Conservation (phyloP, 2,329 filamentous ascomycete genomes). For the Aschersonia sp. region DNA sequence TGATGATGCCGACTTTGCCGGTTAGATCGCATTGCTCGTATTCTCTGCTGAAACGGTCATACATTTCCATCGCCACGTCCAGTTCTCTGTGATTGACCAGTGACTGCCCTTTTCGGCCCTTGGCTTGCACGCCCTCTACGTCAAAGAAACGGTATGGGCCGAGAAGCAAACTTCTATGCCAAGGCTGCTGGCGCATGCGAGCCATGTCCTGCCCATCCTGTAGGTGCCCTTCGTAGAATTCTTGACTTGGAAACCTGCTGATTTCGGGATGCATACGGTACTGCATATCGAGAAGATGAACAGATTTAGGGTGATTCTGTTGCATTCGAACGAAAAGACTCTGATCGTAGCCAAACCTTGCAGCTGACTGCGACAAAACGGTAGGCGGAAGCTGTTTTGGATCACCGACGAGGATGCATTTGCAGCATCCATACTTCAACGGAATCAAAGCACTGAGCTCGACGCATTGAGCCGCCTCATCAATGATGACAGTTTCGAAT, state of each 20-base stretch:
- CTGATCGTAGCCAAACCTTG: constrained; percentile 89
- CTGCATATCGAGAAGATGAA: constrained; percentile 92
- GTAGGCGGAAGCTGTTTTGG: constrained; percentile 95
- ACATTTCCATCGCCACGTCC: constrained; percentile 73
- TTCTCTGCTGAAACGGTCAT: constrained; percentile 63
- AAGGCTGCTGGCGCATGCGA: constrained; percentile 58
- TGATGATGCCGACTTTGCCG: constrained; percentile 90
- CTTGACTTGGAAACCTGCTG: constrained; percentile 72
- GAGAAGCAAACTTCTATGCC: constrained; percentile 71
- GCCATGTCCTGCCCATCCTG: constrained; percentile 78
- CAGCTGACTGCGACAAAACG: constrained; percentile 84
- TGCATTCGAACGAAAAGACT: constrained; percentile 98
- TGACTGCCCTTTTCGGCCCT: constrained; percentile 72
- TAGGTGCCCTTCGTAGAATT: constrained; percentile 84
- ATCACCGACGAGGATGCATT: constrained; percentile 94
- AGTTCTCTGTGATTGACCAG: constrained; percentile 81
- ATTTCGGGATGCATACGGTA: constrained; percentile 99
- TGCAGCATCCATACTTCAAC: constrained; percentile 90
- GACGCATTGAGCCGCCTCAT: constrained; percentile 95
- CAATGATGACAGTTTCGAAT: constrained; percentile 96
- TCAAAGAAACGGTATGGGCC: constrained; percentile 96
- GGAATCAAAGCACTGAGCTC: constrained; percentile 93
- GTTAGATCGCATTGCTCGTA: constrained; percentile 54
- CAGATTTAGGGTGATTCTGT: constrained; percentile 70
- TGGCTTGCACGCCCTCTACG: constrained; percentile 74